These are phyloP conservation scores for Trichosporon ovoides DNA, from an alignment of 1,284 basidiomycete genomes.

Conservation along the genomic window DNA sequence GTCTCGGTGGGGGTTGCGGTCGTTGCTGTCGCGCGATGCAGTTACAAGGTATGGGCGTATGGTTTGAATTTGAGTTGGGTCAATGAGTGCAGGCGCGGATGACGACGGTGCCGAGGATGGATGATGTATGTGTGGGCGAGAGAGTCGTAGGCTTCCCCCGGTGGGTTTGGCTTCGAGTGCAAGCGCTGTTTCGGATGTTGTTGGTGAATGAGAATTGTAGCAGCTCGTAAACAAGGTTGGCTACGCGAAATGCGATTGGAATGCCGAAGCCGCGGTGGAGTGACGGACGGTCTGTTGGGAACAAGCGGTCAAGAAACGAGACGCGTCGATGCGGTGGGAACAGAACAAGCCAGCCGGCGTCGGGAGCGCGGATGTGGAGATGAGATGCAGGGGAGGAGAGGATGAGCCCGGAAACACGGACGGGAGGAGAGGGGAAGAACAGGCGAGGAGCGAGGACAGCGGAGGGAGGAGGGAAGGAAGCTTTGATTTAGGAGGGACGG, in stretches of 20 bases:
- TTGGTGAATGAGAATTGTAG: conserved; percentile 3
- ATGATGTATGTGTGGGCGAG: conserved; percentile 4
- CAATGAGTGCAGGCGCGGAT: conserved; percentile 3
- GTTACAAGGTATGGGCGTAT: conserved; percentile 4
- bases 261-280: no score
- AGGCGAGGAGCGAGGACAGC: no score
- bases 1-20: neutral
- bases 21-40: conserved; percentile 6
- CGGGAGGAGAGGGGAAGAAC: no score
- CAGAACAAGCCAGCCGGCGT: no score
- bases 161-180: neutral
- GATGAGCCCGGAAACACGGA: no score
- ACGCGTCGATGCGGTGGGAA: no score
- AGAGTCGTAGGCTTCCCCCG: conserved; percentile 1
- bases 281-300: no score
- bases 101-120: conserved; percentile 1
- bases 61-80: conserved; percentile 6
- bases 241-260: no score
- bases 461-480: no score
- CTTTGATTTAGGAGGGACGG: neutral
- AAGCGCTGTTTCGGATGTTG: conserved; percentile 3
- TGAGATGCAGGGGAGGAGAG: no score
- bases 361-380: no score
- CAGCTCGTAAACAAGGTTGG: conserved; percentile 5
- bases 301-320: no score